A percentile compares a stretch with the other conserved stretches of the same genome.
Conservation (phyloP, 2,329 filamentous ascomycete species). For the Chaetothyriales sp. region DNA sequence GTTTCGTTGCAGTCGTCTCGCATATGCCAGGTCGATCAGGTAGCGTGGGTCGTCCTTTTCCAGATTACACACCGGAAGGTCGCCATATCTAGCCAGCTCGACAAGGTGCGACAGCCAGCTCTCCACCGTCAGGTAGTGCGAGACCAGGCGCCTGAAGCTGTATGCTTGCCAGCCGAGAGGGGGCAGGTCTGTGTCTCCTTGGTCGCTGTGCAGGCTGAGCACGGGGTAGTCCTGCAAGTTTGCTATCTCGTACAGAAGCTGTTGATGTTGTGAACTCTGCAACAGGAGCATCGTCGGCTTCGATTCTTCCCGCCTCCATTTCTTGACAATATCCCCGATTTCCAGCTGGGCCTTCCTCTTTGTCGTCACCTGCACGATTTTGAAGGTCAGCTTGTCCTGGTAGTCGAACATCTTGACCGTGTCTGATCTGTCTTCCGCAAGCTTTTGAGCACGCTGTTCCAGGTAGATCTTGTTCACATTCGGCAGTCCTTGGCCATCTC, state of each 20-base stretch:
- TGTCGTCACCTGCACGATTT: constrained; percentile 73
- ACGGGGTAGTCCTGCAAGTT: constrained; percentile 72
- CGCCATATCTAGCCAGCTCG: constrained; percentile 76
- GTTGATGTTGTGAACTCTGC: constrained; percentile 71
- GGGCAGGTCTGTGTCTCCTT: constrained; percentile 71
- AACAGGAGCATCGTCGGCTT: constrained; percentile 72
- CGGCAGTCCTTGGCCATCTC: constrained; percentile 71
- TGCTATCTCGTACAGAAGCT: constrained; percentile 72
- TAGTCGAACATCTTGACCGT: constrained; percentile 62
- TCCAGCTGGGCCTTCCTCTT: constrained; percentile 79
- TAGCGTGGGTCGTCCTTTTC: constrained; percentile 89
- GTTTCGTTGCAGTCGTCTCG: constrained; percentile 72
- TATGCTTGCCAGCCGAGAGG: constrained; percentile 89
- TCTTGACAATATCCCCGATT: constrained; percentile 74
- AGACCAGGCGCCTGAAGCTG: constrained; percentile 69
- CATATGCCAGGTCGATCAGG: constrained; percentile 91
- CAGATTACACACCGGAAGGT: constrained; percentile 87
- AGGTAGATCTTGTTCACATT: constrained; percentile 81
- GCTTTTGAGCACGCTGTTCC: constrained; percentile 51
- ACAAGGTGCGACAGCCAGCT: constrained; percentile 83
- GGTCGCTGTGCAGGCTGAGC: constrained; percentile 64
- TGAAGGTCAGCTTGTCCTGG: constrained; percentile 73
- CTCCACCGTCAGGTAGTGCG: constrained; percentile 82
- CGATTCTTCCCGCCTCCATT: constrained; percentile 70
- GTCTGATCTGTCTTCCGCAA: constrained; percentile 52